A percentile compares a stretch with the other conserved stretches of the same genome.
Evolutionary conservation across 2,329 filamentous ascomycete genomes (phyloP).

Genomic region (Aciculosporium take): DNA sequence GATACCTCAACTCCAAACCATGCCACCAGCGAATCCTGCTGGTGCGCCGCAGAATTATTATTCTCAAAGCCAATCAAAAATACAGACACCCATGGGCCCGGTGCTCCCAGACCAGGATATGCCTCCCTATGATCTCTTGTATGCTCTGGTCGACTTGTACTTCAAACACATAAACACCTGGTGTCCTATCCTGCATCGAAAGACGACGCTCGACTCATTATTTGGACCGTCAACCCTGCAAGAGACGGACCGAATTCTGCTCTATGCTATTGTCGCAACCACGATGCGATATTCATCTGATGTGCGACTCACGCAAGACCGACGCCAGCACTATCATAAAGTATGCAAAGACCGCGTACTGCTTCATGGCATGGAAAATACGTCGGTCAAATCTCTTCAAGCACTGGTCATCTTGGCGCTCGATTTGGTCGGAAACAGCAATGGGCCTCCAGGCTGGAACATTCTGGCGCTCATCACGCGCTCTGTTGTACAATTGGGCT

Average conservation of each 20-base stretch:
- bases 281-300: slow-evolving; percentile 76
- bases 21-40: slow-evolving; percentile 26
- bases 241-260: slow-evolving; percentile 66
- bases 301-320: slow-evolving; percentile 55
- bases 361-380: slow-evolving; percentile 78
- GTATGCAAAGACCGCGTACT: slow-evolving; percentile 76
- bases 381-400: slow-evolving; percentile 75
- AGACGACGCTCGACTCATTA: slow-evolving; percentile 65
- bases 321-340: slow-evolving; percentile 60
- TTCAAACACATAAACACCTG: slow-evolving; percentile 71
- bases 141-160: slow-evolving; percentile 59
- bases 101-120: slow-evolving; percentile 44
- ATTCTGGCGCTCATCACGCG: slow-evolving; percentile 78
- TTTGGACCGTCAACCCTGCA: slow-evolving; percentile 66
- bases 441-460: slow-evolving; percentile 87
- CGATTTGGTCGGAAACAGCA: slow-evolving; percentile 73
- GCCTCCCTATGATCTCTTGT: slow-evolving; percentile 60
- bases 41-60: slow-evolving; percentile 37
- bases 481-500: slow-evolving; percentile 73
- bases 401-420: slow-evolving; percentile 76
- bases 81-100: background rate
- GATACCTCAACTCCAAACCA: slow-evolving; percentile 18
- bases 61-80: background rate
- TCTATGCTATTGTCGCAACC: slow-evolving; percentile 81
- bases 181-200: slow-evolving; percentile 82